Evolutionary conservation across 169 alveolate genomes (phyloP).

Genomic region (Cryptosporidium ryanae): DNA sequence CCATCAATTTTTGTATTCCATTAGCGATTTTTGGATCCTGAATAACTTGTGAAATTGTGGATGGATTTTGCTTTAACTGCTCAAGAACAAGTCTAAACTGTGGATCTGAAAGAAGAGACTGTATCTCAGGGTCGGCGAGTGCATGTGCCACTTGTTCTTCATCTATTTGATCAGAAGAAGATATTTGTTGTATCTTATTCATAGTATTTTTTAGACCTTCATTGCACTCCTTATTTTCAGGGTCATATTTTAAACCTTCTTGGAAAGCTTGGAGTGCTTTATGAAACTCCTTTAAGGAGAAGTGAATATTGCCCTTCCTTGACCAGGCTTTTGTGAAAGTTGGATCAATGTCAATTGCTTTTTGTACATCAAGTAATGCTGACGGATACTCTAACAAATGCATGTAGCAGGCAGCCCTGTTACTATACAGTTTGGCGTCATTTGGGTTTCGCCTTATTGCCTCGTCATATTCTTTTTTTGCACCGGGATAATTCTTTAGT

Average conservation of each 20-base stretch:
- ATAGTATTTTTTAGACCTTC: constrained; percentile 86
- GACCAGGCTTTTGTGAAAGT: constrained; percentile 95
- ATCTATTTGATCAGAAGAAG: constrained; percentile 87
- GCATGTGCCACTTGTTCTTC: constrained; percentile 91
- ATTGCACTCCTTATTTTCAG: constrained; percentile 88
- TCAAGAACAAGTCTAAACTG: constrained; percentile 91
- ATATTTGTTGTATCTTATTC: constrained; percentile 87
- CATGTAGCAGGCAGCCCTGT: constrained; percentile 96
- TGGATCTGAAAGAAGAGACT: constrained; percentile 94
- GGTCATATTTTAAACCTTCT: constrained; percentile 93
- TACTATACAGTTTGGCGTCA: constrained; percentile 93
- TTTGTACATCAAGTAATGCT: constrained; percentile 93
- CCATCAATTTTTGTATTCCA: constrained; percentile 95
- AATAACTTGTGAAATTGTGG: constrained; percentile 81
- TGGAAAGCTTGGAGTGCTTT: constrained; percentile 96
- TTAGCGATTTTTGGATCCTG: constrained; percentile 94
- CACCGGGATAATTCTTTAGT: constrained; percentile 94
- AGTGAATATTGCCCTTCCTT: constrained; percentile 95
- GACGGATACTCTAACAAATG: constrained; percentile 95
- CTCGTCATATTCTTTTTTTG: constrained; percentile 96
- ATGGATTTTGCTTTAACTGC: constrained; percentile 88
- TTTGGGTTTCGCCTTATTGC: constrained; percentile 97
- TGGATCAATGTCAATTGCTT: constrained; percentile 95
- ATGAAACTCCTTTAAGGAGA: constrained; percentile 95
- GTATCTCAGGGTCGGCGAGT: constrained; percentile 98